Evolutionary conservation across 345 rosid species (phyloP), one percentile per base, ranked within the genome.

Genomic region (Lagerstroemia speciosa): DNA sequence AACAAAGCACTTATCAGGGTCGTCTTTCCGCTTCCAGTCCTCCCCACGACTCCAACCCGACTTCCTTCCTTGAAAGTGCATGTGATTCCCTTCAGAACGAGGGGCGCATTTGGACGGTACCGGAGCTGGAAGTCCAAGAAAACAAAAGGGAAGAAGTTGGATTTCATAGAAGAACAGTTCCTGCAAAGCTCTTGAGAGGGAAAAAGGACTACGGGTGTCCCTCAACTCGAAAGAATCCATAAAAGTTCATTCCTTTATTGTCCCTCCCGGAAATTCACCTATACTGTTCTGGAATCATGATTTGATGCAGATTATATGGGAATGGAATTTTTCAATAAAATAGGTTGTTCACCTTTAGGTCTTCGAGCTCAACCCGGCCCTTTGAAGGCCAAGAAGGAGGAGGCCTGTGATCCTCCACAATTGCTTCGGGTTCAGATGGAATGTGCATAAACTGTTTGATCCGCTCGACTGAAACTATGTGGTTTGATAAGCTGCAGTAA

Each of bases 1-100:
- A 93, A 93, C 78, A 93, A 78, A 1, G 97, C 94, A 67, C 92
- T 87, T 76, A 93, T 90, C 10, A 93, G 75, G 1, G 98, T 90
- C 8, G 93, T 84, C 82, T 93, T 93, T 22, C 97, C 98, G 30
- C 98, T 93, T 78, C 97, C 96, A 0, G 98, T 90, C 64, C 98
- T 82, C 64, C 97, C 98, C 16, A 93, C 98, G 45, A 93, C 89
- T 63, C 98, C 96, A 0, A 88, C 86, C 76, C 89, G 85, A 24
- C 79, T 83, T 74, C 90, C 89, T 86, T 81, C 92, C 58, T 75
- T 72, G 75, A 90, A 86, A 26, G 92, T 85, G 78, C 97, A 86
- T 33, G 82, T 78, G 72, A 90, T 88, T 52, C 97, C 97, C 69
- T 90, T 90, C 17, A 88, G 79, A 67, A 90, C 92, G 0, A 85